Conservation (phyloP, 1,284 basidiomycete species). For the Violaceomyces palustris region DNA sequence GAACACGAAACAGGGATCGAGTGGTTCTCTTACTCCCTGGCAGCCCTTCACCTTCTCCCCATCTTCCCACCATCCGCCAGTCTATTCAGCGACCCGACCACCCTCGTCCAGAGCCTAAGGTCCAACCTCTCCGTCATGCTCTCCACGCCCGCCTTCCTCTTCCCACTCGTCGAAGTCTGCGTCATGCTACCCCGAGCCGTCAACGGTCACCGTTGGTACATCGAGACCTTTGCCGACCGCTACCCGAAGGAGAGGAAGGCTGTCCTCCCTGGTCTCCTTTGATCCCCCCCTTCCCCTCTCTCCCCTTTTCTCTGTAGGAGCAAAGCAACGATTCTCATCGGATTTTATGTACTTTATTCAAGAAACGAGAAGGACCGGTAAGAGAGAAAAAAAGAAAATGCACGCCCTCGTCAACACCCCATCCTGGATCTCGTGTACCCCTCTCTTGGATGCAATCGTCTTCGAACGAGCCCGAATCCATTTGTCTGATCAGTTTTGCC, state of each 20-base stretch:
- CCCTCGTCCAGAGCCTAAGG: background rate
- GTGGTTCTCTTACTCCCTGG: conserved; percentile 44
- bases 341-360: too few relatives aligned
- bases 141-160: conserved; percentile 54
- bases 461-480: too few relatives aligned
- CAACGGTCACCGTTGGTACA: conserved; percentile 76
- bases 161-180: conserved; percentile 66
- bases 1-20: conserved; percentile 52
- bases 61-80: conserved; percentile 17
- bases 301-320: conserved; percentile 54
- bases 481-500: too few relatives aligned
- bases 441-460: too few relatives aligned
- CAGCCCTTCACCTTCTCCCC: conserved; percentile 32
- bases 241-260: conserved; percentile 66
- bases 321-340: conserved; percentile 55
- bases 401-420: too few relatives aligned
- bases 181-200: conserved; percentile 74
- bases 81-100: background rate
- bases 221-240: conserved; percentile 60
- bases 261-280: conserved; percentile 66
- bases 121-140: conserved; percentile 5
- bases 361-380: too few relatives aligned
- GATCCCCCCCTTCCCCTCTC: conserved; percentile 9
- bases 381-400: too few relatives aligned
- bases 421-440: too few relatives aligned